These are phyloP conservation scores for Myochromella boudieri DNA, from an alignment of 768 basidiomycete species.

Conservation along the genomic window DNA sequence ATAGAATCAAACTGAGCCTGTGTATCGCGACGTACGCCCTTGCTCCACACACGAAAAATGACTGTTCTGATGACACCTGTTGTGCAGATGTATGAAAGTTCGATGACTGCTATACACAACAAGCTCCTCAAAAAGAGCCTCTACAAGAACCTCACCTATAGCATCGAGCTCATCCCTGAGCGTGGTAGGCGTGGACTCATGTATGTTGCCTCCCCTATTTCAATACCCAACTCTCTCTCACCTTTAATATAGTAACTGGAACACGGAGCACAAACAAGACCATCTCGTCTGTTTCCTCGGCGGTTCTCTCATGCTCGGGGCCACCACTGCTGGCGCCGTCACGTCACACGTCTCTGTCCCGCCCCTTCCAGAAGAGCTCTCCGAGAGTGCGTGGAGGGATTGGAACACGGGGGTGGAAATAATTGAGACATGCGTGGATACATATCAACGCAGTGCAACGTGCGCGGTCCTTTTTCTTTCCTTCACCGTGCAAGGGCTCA, in stretches of 20 bases:
- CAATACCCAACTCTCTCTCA: background rate
- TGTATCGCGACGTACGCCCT: conserved; percentile 67
- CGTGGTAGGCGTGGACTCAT: conserved; percentile 31
- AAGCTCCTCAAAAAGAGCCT: conserved; percentile 68
- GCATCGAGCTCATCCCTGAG: conserved; percentile 77
- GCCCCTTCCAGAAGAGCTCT: conserved; percentile 59
- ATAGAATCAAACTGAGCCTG: conserved; percentile 71
- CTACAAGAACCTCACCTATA: conserved; percentile 63
- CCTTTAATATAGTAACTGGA: conserved; percentile 54
- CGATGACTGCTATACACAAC: conserved; percentile 79
- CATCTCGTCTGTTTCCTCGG: conserved; percentile 96
- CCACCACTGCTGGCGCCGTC: conserved; percentile 62
- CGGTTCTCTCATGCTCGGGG: conserved; percentile 88
- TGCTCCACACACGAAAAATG: background rate
- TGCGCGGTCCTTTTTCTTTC: conserved; percentile 34
- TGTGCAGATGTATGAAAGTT: conserved; percentile 78
- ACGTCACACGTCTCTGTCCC: conserved; percentile 58
- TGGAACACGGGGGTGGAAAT: conserved; percentile 83
- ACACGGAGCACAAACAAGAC: conserved; percentile 83
- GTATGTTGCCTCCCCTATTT: conserved; percentile 21
- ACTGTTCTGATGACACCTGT: background rate
- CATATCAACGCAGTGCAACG: conserved; percentile 75
- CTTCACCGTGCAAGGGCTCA: background rate
- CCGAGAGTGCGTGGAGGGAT: conserved; percentile 64
- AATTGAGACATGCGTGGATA: conserved; percentile 84